These are phyloP conservation scores for Hygrocybe coccinea DNA, from an alignment of 768 basidiomycete genomes.

Conservation along the genomic window DNA sequence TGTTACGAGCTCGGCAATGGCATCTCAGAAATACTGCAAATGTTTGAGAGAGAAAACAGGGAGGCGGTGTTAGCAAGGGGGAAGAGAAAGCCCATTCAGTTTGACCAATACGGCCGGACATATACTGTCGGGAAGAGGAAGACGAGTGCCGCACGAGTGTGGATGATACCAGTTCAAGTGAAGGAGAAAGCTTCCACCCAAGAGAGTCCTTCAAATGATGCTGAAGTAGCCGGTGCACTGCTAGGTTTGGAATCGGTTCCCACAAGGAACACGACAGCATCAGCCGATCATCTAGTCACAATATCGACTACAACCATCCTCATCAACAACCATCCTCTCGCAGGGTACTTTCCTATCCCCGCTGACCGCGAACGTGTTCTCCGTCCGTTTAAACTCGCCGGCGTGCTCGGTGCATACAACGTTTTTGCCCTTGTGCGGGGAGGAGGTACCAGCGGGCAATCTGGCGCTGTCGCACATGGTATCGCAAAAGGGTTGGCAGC, in stretches of 20 bases:
- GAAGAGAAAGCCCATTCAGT: slow-evolving; percentile 50
- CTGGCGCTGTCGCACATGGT: slow-evolving; percentile 78
- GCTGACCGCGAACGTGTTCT: slow-evolving; percentile 78
- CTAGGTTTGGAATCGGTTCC: slow-evolving; percentile 19
- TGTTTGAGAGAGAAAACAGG: slow-evolving; percentile 65
- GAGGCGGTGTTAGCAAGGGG: slow-evolving; percentile 43
- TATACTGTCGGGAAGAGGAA: slow-evolving; percentile 85
- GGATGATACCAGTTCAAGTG: slow-evolving; percentile 71
- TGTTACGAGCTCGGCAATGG: slow-evolving; percentile 49
- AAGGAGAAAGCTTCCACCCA: neutral
- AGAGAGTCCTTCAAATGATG: slow-evolving; percentile 13
- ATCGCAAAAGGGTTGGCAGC: slow-evolving; percentile 71
- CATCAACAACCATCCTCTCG: slow-evolving; percentile 78
- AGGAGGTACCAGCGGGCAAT: slow-evolving; percentile 88
- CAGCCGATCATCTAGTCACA: slow-evolving; percentile 18
- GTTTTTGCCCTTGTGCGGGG: slow-evolving; percentile 71
- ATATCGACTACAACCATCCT: slow-evolving; percentile 64
- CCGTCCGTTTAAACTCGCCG: slow-evolving; percentile 79
- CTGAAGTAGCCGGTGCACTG: slow-evolving; percentile 27
- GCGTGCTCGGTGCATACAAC: slow-evolving; percentile 81
- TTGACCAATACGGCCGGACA: slow-evolving; percentile 79
- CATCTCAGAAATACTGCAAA: slow-evolving; percentile 47
- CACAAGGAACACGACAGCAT: slow-evolving; percentile 10
- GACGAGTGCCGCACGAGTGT: slow-evolving; percentile 84
- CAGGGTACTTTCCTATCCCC: slow-evolving; percentile 69